A percentile compares a stretch with the other conserved stretches of the same genome.
Evolutionary conservation across 768 basidiomycete species (phyloP).

Genomic region (Boletus rubropictus): DNA sequence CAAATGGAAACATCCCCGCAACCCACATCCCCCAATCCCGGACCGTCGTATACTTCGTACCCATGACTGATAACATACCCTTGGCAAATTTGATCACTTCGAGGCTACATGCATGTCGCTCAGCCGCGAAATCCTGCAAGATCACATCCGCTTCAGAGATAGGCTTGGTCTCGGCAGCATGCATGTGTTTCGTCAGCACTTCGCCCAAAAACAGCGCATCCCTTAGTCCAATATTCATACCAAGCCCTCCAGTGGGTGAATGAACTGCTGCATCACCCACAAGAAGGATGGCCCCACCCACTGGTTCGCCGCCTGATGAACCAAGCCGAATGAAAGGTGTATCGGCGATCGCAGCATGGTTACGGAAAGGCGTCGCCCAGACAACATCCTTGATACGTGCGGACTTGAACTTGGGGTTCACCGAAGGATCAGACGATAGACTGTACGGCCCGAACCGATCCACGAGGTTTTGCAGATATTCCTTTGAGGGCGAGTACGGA

Average conservation of each 20-base stretch:
- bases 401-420: conserved; percentile 28
- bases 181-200: conserved; percentile 35
- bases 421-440: conserved; percentile 32
- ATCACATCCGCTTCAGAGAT: conserved; percentile 24
- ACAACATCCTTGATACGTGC: conserved; percentile 33
- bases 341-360: conserved; percentile 40
- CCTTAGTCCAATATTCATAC: conserved; percentile 56
- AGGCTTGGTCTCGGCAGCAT: conserved; percentile 5
- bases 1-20: conserved; percentile 14
- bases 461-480: conserved; percentile 41
- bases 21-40: conserved; percentile 24
- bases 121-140: conserved; percentile 32
- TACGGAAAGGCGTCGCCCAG: conserved; percentile 46
- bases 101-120: conserved; percentile 37
- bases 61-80: conserved; percentile 22
- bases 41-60: conserved; percentile 23
- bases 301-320: not conserved
- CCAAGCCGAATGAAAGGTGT: conserved; percentile 31
- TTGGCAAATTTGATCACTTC: conserved; percentile 40
- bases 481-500: conserved; percentile 33
- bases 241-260: conserved; percentile 51
- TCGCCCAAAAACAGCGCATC: conserved; percentile 45
- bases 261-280: conserved; percentile 49
- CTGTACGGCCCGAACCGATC: conserved; percentile 35
- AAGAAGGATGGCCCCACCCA: conserved; percentile 24